Percentiles rank a stretch among this genome's conserved stretches.
Evolutionary conservation across 495 filamentous ascomycete genomes (phyloP).

Genomic region (Aspergillus nanangensis): DNA sequence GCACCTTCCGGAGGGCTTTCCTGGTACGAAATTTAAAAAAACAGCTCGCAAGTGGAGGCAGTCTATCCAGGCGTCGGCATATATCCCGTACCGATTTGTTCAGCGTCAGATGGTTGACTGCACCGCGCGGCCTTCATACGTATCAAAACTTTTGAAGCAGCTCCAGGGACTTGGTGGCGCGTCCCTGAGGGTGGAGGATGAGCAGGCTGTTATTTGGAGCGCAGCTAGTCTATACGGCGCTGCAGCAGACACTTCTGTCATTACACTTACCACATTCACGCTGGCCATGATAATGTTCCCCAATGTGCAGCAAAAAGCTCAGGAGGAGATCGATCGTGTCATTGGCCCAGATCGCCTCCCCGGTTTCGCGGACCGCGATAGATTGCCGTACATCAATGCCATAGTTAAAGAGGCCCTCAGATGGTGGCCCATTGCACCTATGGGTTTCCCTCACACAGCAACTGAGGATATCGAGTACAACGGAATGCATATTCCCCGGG

Average conservation of each 20-base stretch:
- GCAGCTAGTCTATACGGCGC: neutral
- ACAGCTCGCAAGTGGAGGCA: neutral
- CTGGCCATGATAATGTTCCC: conserved; percentile 3
- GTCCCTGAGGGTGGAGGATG: neutral
- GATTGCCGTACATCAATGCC: conserved; percentile 4
- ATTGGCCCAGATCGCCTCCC: neutral
- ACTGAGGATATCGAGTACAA: neutral
- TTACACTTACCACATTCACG: neutral
- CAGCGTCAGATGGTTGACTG: neutral
- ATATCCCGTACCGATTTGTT: neutral
- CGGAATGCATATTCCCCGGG: neutral
- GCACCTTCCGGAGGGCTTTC: neutral
- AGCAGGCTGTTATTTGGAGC: neutral
- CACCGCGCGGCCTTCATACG: neutral
- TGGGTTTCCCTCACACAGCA: conserved; percentile 1
- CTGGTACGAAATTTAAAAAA: neutral
- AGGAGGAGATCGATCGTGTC: conserved; percentile 1
- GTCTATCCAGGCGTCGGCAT: neutral
- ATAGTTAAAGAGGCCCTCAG: conserved; percentile 2
- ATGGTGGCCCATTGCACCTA: conserved; percentile 2
- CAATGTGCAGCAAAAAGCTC: conserved; percentile 2
- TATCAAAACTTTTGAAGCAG: neutral
- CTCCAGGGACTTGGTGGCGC: neutral
- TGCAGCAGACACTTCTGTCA: neutral
- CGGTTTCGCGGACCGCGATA: neutral